Conservation (phyloP, 1,139 yeast species). For the Hansenula lynferdii region DNA sequence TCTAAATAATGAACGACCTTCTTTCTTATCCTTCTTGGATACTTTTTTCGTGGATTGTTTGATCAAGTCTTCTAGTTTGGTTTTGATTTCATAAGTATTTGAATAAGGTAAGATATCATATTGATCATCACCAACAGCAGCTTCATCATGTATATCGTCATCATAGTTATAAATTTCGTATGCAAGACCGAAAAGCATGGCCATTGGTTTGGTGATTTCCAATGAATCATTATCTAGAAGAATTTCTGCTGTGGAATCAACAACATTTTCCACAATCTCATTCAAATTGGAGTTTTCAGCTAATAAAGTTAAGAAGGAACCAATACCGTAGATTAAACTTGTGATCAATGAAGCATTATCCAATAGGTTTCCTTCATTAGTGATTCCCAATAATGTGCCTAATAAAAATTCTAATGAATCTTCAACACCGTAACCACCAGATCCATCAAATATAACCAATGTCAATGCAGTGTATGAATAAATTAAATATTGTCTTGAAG, state of each 20-base stretch:
- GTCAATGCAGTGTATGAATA: conserved; percentile 19
- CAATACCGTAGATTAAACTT: conserved; percentile 35
- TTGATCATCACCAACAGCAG: conserved; percentile 31
- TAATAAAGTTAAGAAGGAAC: conserved; percentile 40
- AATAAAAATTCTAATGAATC: conserved; percentile 12
- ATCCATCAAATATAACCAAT: conserved; percentile 18
- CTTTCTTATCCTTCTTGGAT: conserved; percentile 59
- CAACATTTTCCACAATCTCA: conserved; percentile 35
- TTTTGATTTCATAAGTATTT: conserved; percentile 48
- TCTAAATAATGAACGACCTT: conserved; percentile 56
- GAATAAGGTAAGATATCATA: conserved; percentile 49
- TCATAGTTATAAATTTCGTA: conserved; percentile 54
- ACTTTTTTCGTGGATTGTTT: conserved; percentile 51
- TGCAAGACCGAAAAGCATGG: conserved; percentile 52
- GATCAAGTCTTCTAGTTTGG: conserved; percentile 41
- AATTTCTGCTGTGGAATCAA: conserved; percentile 29
- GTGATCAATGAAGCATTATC: conserved; percentile 11
- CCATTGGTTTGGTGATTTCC: conserved; percentile 51
- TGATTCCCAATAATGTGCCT: conserved; percentile 10
- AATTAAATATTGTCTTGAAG: conserved; percentile 14
- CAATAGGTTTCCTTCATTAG: conserved; percentile 5
- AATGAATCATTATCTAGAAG: conserved; percentile 37
- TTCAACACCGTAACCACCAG: conserved; percentile 23
- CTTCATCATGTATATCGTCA: conserved; percentile 28
- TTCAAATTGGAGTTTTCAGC: conserved; percentile 37